These are phyloP conservation scores for Megacollybia marginata DNA, from an alignment of 768 basidiomycete genomes.

Conservation along the genomic window DNA sequence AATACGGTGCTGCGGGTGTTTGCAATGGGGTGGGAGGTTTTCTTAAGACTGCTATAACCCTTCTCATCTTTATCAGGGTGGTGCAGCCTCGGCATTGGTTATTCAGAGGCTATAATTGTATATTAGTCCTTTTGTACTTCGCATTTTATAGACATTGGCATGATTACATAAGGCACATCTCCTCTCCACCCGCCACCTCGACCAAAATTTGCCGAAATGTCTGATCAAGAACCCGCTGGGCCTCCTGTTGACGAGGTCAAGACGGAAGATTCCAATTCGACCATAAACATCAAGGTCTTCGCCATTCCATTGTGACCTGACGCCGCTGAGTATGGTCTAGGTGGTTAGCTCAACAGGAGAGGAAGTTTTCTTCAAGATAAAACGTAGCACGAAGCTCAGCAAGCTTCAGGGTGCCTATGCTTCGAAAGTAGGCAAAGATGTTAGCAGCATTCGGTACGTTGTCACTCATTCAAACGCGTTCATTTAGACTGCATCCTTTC, in stretches of 20 bases:
- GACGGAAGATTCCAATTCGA: constrained; percentile 47
- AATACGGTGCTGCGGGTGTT: constrained; percentile 94
- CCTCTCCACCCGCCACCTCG: no score
- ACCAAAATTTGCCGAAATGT: constrained; percentile 30
- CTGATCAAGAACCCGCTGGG: constrained; percentile 40
- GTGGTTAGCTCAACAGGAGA: constrained; percentile 72
- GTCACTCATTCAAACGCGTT: neutral
- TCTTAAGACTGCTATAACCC: constrained; percentile 2
- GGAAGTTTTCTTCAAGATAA: constrained; percentile 97
- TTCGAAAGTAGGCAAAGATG: constrained; percentile 86
- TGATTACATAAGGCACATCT: no score
- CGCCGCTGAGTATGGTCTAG: constrained; percentile 26
- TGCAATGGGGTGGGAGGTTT: constrained; percentile 82
- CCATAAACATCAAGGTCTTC: constrained; percentile 77
- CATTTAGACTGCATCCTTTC: neutral
- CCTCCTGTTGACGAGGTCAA: constrained; percentile 36
- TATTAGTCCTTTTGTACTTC: no score
- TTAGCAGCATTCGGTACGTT: constrained; percentile 71
- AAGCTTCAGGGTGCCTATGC: constrained; percentile 93
- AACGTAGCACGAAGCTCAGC: constrained; percentile 84
- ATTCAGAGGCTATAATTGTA: constrained; percentile 71
- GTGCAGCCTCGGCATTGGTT: constrained; percentile 86
- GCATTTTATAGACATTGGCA: no score
- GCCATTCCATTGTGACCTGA: neutral
- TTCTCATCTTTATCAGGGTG: constrained; percentile 50